Evolutionary conservation across 192 early-diverging fungal species (phyloP).

Genomic region (Backusella macrospora): DNA sequence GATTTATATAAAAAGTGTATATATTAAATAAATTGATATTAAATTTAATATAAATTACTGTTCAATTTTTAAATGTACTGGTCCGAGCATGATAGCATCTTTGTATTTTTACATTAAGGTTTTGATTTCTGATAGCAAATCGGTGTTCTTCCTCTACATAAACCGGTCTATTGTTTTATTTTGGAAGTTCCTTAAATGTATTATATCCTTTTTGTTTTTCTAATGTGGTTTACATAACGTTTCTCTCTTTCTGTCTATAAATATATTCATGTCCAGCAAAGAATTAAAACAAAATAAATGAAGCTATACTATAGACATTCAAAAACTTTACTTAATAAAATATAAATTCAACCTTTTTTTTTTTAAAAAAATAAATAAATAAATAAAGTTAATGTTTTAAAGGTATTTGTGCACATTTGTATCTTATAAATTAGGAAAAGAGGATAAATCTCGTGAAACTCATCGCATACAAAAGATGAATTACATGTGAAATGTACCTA

Average conservation of each 20-base stretch:
- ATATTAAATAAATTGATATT: not conserved
- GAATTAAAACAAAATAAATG: not conserved
- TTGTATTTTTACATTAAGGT: conserved; percentile 7
- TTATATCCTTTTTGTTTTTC: not conserved
- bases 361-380: not conserved
- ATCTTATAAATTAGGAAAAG: conserved; percentile 1
- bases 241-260: not conserved
- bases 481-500: conserved; percentile 5
- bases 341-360: not conserved
- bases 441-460: conserved; percentile 5
- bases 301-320: not conserved
- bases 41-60: not conserved
- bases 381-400: conserved; percentile 1
- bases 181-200: conserved; percentile 17
- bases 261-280: not conserved
- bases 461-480: not conserved
- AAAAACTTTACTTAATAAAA: not conserved
- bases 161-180: conserved; percentile 3
- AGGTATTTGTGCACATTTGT: not conserved
- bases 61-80: not conserved
- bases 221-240: not conserved
- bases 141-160: not conserved
- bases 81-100: not conserved
- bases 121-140: conserved; percentile 11
- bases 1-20: not conserved